A percentile compares a stretch with the other conserved stretches of the same genome.
Evolutionary conservation across 805 yeast species (phyloP).

Genomic region (Yarrowia sp.): DNA sequence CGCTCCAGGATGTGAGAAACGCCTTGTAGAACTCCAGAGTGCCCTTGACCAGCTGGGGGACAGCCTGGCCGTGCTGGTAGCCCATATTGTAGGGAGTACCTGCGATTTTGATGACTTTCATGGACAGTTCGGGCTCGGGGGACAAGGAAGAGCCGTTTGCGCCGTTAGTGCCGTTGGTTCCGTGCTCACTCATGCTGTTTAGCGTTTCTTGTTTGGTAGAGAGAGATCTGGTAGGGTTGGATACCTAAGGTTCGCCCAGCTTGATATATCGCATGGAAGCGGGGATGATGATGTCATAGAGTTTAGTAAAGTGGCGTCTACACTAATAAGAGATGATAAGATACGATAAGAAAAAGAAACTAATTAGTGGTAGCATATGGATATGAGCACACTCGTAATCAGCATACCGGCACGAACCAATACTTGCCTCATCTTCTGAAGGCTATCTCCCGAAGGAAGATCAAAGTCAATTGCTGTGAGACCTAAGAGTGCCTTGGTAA

Average conservation of each 20-base stretch:
- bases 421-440: neutral
- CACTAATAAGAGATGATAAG: neutral
- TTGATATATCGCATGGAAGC: neutral
- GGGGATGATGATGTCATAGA: slow-evolving; percentile 4
- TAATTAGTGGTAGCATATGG: neutral
- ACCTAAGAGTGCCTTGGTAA: slow-evolving; percentile 6
- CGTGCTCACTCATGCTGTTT: slow-evolving; percentile 4
- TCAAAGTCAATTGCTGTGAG: slow-evolving; percentile 15
- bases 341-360: neutral
- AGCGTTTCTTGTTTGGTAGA: slow-evolving; percentile 5
- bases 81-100: slow-evolving; percentile 47
- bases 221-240: slow-evolving; percentile 8
- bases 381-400: neutral
- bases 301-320: slow-evolving; percentile 6
- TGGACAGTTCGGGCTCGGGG: slow-evolving; percentile 12
- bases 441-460: neutral
- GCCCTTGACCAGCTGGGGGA: slow-evolving; percentile 47
- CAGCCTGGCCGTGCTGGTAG: slow-evolving; percentile 50
- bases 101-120: slow-evolving; percentile 40
- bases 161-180: slow-evolving; percentile 2
- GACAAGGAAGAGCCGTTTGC: neutral
- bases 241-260: slow-evolving; percentile 1
- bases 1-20: slow-evolving; percentile 45
- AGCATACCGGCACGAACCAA: no score
- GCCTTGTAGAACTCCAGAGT: slow-evolving; percentile 49